phyloP scores from a whole-genome alignment of 139 green algal species.

The Micractinium conductrix region DNA sequence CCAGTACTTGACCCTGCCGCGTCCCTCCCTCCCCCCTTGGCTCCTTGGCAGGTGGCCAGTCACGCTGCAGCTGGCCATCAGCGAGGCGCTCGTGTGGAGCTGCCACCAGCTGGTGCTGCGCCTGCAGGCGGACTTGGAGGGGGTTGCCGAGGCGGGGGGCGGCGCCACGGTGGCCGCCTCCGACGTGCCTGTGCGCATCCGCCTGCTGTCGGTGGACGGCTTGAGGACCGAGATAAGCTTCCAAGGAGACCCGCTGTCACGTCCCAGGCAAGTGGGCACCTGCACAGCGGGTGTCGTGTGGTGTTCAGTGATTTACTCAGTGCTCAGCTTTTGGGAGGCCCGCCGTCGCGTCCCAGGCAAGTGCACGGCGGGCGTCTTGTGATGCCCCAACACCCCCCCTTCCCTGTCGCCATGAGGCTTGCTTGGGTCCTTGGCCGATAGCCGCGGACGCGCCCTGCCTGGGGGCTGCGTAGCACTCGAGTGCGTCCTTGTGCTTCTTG shows the following conservation, averaged over 20 bases:
- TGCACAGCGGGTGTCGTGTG: too few species aligned
- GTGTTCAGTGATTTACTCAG: too few species aligned
- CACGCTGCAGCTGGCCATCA: constrained; percentile 60
- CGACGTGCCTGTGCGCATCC: constrained; percentile 66
- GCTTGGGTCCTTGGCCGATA: too few species aligned
- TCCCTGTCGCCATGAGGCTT: too few species aligned
- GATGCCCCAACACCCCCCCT: too few species aligned
- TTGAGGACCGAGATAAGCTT: constrained; percentile 71
- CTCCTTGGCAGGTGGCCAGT: constrained; percentile 31
- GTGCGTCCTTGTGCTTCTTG: neutral
- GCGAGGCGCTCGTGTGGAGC: constrained; percentile 73
- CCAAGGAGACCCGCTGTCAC: constrained; percentile 56
- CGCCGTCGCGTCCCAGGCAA: too few species aligned
- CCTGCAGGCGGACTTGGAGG: constrained; percentile 37
- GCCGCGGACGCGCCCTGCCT: neutral
- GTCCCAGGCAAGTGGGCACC: constrained; percentile 55
- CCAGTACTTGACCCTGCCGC: too few species aligned
- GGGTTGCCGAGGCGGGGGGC: constrained; percentile 14
- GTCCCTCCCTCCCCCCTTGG: too few species aligned
- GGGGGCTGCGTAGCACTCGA: neutral
- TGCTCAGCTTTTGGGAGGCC: too few species aligned
- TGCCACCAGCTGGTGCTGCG: constrained; percentile 46
- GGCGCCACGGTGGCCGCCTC: constrained; percentile 20
- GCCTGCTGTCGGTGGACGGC: constrained; percentile 67
- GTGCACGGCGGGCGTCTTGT: too few species aligned